Base-by-base conservation (phyloP, 1,284 basidiomycete genomes). In the Sporisorium scitamineum region DNA sequence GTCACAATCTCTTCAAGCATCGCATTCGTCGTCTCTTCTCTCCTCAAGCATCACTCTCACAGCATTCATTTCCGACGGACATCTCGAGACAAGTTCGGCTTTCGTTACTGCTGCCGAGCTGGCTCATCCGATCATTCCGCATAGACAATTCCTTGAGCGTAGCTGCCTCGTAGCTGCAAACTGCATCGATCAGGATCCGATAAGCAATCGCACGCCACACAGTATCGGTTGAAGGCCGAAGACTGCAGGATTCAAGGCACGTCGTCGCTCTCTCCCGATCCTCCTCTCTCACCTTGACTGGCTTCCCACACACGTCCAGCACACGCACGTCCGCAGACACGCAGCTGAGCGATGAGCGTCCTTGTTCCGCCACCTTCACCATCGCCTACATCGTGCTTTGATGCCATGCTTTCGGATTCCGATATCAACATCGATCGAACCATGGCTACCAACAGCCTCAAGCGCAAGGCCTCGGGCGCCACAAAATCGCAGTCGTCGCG, bases 301-400 rank as follows among this genome's bases (percentile, higher is more conserved):
- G 16, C 32, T 54, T 41, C 18, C 14, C 31, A 45, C 18, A 16
- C 16, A 20, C 45, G 2, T 7, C 31, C 29, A 39, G 9, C 41
- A 26, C 39, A 24, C 37, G 24, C 42, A 10, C n/a, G 26, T 18
- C 5, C 37, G 37, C 37, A 18, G 3, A 42, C 31, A 54, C 48
- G 18, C 44, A 34, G 45, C 58, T 11, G 32, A 71, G 74, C 61
- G 58, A 78, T 78, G 76, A 78, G 76, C 69, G 68, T 78, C 5
- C 76, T 78, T 18, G 71, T 60, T 6, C 71, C 69, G 6, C 71
- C 76, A 13, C 76, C 76, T 22, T 76, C 72, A 3, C 72, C 76
- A 7, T 69, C 76, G 29, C 76, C 68, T 24, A 72, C 73, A n/a
- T 75, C 73, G 61, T 59, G 58, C 61, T 71, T 78, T 57, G 71